A percentile compares a stretch with the other conserved stretches of the same genome.
Evolutionary conservation across 1,284 basidiomycete species (phyloP).

Genomic region (Naganishia sp.): DNA sequence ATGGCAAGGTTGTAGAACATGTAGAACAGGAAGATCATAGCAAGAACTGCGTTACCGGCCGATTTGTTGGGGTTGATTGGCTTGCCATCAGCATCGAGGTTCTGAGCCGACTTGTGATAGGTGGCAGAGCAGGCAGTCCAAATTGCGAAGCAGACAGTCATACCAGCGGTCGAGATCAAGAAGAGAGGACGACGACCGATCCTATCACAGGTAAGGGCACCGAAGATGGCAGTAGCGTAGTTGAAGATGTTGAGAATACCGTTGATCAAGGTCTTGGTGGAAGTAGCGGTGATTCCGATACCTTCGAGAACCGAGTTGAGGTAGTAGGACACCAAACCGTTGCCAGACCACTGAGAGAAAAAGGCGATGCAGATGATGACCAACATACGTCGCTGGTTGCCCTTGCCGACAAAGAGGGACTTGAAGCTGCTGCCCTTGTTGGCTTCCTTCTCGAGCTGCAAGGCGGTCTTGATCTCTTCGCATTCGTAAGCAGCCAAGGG

Average conservation of each 20-base stretch:
- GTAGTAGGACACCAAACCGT: conserved; percentile 68
- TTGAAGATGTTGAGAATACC: conserved; percentile 60
- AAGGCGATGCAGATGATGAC: conserved; percentile 45
- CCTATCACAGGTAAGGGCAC: conserved; percentile 48
- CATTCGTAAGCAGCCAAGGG: conserved; percentile 52
- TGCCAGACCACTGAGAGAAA: conserved; percentile 63
- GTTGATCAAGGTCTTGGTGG: conserved; percentile 68
- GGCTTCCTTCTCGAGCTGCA: conserved; percentile 46
- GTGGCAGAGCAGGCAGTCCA: conserved; percentile 71
- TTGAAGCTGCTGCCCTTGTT: conserved; percentile 36
- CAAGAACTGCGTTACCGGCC: conserved; percentile 64
- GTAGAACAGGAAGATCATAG: conserved; percentile 70
- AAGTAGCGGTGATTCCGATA: conserved; percentile 68
- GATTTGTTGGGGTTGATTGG: conserved; percentile 27
- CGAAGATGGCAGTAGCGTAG: conserved; percentile 40
- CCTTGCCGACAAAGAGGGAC: conserved; percentile 45
- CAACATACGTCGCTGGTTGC: conserved; percentile 64
- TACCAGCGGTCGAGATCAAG: conserved; percentile 64
- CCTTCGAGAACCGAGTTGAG: conserved; percentile 68
- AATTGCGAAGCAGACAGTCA: conserved; percentile 65
- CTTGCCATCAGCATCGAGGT: conserved; percentile 25
- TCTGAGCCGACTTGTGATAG: conserved; percentile 58
- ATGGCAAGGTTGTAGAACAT: conserved; percentile 48
- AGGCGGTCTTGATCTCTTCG: conserved; percentile 53
- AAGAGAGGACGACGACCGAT: conserved; percentile 48